Conservation (phyloP, 163 green algal species). For the Scenedesmus sp. region DNA sequence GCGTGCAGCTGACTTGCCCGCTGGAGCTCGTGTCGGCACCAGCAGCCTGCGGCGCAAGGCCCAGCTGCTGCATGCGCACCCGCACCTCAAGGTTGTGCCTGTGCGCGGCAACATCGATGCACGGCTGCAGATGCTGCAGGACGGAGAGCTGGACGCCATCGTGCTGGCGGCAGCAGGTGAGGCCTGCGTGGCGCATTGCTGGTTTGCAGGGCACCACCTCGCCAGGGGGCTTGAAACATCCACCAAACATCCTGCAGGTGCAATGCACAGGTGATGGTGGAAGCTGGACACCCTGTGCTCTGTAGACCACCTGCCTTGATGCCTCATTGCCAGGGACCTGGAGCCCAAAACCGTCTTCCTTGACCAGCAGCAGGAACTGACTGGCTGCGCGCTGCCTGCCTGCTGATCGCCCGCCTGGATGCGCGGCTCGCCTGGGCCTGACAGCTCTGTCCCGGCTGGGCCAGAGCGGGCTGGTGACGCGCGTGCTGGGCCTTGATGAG, state of each 20-base stretch:
- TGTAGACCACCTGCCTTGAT: not conserved
- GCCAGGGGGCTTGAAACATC: not conserved
- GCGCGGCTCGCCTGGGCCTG: too few relatives aligned
- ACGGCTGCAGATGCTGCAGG: constrained; percentile 52
- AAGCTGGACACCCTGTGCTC: too few relatives aligned
- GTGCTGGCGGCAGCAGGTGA: constrained; percentile 60
- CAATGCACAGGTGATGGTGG: too few relatives aligned
- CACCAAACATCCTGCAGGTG: constrained; percentile 3
- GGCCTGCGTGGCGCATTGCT: not conserved
- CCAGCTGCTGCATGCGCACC: constrained; percentile 58
- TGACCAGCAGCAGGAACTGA: too few relatives aligned
- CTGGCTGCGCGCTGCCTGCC: not conserved
- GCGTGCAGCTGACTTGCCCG: constrained; percentile 35
- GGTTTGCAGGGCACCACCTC: not conserved
- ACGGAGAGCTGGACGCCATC: constrained; percentile 55
- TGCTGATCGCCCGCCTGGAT: not conserved
- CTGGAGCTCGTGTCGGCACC: constrained; percentile 59
- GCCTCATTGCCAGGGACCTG: too few relatives aligned
- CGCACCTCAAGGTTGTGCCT: constrained; percentile 60
- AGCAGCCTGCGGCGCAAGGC: constrained; percentile 64
- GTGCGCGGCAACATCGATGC: constrained; percentile 62
- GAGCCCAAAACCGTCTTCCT: too few relatives aligned
- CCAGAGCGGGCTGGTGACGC: constrained; percentile 3
- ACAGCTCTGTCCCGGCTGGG: constrained; percentile 60
- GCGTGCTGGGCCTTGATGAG: constrained; percentile 53